Evolutionary conservation across 73 alveolate species (phyloP), one percentile per base, ranked within the genome.

Genomic region (Loxodes magnus): DNA sequence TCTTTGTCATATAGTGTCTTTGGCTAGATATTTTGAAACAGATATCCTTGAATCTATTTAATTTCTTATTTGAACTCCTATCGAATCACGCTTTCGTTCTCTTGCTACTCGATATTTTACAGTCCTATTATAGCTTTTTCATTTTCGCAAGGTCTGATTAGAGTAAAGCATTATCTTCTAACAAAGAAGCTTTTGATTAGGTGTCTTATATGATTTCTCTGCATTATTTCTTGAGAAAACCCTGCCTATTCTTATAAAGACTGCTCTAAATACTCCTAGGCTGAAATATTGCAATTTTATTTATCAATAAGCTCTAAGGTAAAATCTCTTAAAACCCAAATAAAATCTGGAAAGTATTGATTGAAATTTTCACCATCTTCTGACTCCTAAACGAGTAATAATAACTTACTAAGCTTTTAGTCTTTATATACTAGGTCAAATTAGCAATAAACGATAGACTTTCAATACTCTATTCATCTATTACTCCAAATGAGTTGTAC

Each of bases 301-400:
- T 64, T 72, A 48, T 89, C 94, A 16, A 71, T 73, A 35, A 94
- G 39, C 41, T 73, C 76, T 19, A 94, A 79, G 16, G 95, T 84
- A 53, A 90, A 94, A 63, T 94, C 99, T 50, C 99, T 83, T 25
- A 91, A 73, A 28, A 94, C 99, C 99, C 99, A 94, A 71, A 91
- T 84, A 58, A 94, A 79, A 36, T 73, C 46, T 19, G 99, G 99
- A 28, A 92, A 85, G 50, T 90, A 84, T 55, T 76, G 3, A 16
- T 37, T 9, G 39, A 25, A 46, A 10, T 24, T 23, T 10, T 21
- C 39, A 1, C 46, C 28, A 10, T 23, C 50, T 14, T 5, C 2
- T 19, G n/a, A 21, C 9, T 37, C 22, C n/a, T n/a, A n/a, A n/a
- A n/a, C n/a, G n/a, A n/a, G n/a, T n/a, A n/a, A n/a, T 46, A 37